Evolutionary conservation across 2,329 filamentous ascomycete species (phyloP).

Genomic region (Bimuria novae-zelandiae): DNA sequence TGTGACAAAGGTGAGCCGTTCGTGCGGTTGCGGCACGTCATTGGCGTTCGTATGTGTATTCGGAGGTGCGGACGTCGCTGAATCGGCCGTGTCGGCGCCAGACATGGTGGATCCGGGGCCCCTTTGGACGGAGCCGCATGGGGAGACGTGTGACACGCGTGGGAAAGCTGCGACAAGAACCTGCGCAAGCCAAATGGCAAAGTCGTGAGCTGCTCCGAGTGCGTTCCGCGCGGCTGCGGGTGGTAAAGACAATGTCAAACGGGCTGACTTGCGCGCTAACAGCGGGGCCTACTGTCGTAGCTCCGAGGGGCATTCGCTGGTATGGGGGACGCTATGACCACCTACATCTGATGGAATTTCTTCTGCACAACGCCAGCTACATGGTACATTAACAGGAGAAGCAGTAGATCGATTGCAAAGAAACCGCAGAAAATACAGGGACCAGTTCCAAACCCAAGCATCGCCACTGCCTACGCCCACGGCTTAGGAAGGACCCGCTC

Average conservation of each 20-base stretch:
- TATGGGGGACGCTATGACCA: constrained; percentile 7
- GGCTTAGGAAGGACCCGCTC: neutral
- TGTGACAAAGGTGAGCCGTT: constrained; percentile 41
- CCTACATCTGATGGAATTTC: neutral
- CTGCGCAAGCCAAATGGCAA: constrained; percentile 15
- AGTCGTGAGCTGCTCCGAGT: constrained; percentile 31
- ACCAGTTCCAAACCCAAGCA: constrained; percentile 11
- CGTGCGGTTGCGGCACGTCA: constrained; percentile 27
- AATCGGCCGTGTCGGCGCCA: constrained; percentile 42
- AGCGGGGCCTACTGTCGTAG: constrained; percentile 18
- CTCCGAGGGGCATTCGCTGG: constrained; percentile 6
- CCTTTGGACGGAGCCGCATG: constrained; percentile 43
- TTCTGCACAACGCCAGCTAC: constrained; percentile 3
- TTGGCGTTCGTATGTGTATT: constrained; percentile 22
- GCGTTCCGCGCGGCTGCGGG: constrained; percentile 12
- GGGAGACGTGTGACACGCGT: constrained; percentile 23
- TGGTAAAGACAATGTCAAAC: constrained; percentile 4
- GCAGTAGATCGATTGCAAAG: neutral
- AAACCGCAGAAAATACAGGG: constrained; percentile 5
- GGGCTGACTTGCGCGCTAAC: constrained; percentile 18
- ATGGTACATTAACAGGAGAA: neutral
- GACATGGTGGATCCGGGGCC: constrained; percentile 45
- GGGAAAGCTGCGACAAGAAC: constrained; percentile 6
- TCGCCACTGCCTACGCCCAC: neutral
- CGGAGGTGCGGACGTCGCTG: constrained; percentile 20